phyloP scores from a whole-genome alignment of 2,329 filamentous ascomycete species.

The Talaromyces sp. region DNA sequence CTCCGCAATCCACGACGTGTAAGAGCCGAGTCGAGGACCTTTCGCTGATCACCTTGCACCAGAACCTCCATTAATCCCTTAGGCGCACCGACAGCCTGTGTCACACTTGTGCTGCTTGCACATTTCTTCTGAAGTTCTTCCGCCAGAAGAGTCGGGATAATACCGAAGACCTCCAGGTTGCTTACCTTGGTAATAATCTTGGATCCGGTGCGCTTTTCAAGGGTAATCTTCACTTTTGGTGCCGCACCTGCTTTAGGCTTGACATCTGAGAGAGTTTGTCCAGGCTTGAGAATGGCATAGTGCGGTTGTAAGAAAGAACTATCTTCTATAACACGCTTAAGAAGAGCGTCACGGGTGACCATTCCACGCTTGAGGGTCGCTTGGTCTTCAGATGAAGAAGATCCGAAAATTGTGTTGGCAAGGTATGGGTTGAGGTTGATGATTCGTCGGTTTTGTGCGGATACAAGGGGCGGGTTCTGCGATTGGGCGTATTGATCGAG shows the following conservation, averaged over 20 bases:
- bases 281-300: slow-evolving; percentile 56
- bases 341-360: slow-evolving; percentile 62
- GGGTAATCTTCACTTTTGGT: slow-evolving; percentile 61
- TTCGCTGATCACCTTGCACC: slow-evolving; percentile 68
- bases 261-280: slow-evolving; percentile 43
- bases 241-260: slow-evolving; percentile 65
- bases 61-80: slow-evolving; percentile 68
- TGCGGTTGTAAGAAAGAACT: slow-evolving; percentile 54
- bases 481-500: slow-evolving; percentile 62
- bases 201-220: slow-evolving; percentile 67
- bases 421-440: slow-evolving; percentile 65
- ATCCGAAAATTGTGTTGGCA: slow-evolving; percentile 63
- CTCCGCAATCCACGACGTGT: slow-evolving; percentile 60
- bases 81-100: slow-evolving; percentile 63
- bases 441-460: slow-evolving; percentile 62
- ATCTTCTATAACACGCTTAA: slow-evolving; percentile 60
- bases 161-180: slow-evolving; percentile 64
- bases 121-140: slow-evolving; percentile 70
- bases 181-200: slow-evolving; percentile 67
- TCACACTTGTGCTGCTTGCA: slow-evolving; percentile 68
- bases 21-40: slow-evolving; percentile 62
- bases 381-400: slow-evolving; percentile 56
- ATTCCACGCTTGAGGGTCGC: slow-evolving; percentile 60
- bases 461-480: slow-evolving; percentile 56
- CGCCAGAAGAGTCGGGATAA: slow-evolving; percentile 62